Evolutionary conservation across 345 rosid genomes (phyloP).

Genomic region (Aquilaria sinensis): DNA sequence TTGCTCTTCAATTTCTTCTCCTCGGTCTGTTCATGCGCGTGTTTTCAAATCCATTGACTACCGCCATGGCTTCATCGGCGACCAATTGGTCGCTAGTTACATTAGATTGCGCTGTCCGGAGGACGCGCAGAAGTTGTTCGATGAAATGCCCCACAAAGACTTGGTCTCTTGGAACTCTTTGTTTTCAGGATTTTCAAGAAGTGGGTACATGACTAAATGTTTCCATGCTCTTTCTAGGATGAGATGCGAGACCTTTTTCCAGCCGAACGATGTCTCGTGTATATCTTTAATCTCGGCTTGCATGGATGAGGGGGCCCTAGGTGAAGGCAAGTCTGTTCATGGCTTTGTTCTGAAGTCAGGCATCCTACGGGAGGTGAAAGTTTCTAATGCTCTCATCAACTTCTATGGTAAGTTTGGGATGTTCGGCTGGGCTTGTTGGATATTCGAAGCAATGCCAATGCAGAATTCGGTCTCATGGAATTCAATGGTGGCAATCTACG

Average conservation of each 20-base stretch:
- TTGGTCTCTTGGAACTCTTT: conserved; percentile 66
- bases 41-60: conserved; percentile 46
- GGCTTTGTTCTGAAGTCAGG: conserved; percentile 47
- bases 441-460: conserved; percentile 37
- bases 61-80: conserved; percentile 60
- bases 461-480: conserved; percentile 64
- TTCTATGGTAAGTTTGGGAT: conserved; percentile 50
- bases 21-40: conserved; percentile 39
- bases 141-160: conserved; percentile 60
- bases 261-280: conserved; percentile 46
- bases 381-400: conserved; percentile 47
- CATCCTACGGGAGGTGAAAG: conserved; percentile 39
- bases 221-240: conserved; percentile 25
- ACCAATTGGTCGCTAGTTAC: conserved; percentile 44
- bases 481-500: conserved; percentile 40
- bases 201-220: conserved; percentile 30
- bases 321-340: conserved; percentile 47
- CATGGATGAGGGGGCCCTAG: conserved; percentile 23
- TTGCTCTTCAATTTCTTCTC: conserved; percentile 27
- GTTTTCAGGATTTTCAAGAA: conserved; percentile 40
- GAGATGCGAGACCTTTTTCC: conserved; percentile 33
- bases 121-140: conserved; percentile 45
- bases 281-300: conserved; percentile 54
- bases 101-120: conserved; percentile 26
- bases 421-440: conserved; percentile 28